Conservation (phyloP, 2,329 filamentous ascomycete genomes). For the Trichoderma brevicompactum region DNA sequence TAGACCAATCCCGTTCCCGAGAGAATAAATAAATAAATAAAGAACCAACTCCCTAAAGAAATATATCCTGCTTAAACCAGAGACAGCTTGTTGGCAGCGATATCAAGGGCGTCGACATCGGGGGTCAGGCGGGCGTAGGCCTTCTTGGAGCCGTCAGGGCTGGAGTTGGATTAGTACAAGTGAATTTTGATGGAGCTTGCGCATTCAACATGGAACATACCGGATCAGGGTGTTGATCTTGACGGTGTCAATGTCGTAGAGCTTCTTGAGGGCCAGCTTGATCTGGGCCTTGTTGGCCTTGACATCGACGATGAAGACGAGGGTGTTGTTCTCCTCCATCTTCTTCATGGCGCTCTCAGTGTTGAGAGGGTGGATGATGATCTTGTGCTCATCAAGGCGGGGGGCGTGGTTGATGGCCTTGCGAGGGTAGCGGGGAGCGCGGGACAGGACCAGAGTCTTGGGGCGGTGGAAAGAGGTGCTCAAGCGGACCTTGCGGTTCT, state of each 20-base stretch:
- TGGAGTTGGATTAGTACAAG: constrained; percentile 42
- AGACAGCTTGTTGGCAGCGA: constrained; percentile 97
- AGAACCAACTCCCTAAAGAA: background rate
- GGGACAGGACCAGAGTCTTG: constrained; percentile 92
- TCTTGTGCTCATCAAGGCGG: constrained; percentile 95
- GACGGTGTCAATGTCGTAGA: constrained; percentile 96
- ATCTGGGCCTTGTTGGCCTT: constrained; percentile 99
- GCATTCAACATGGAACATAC: constrained; percentile 55
- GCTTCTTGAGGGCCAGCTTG: constrained; percentile 97
- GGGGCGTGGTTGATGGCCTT: constrained; percentile 89
- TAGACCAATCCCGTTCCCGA: constrained; percentile 47
- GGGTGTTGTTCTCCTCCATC: constrained; percentile 99
- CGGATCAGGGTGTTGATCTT: constrained; percentile 99
- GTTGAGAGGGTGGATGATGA: constrained; percentile 98
- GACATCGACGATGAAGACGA: constrained; percentile 95
- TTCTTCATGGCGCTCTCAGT: constrained; percentile 99
- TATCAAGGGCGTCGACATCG: constrained; percentile 98
- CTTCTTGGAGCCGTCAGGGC: constrained; percentile 98
- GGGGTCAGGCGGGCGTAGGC: constrained; percentile 93
- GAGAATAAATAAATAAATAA: constrained; percentile 32
- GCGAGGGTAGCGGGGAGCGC: constrained; percentile 93
- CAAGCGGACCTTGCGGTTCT: constrained; percentile 89
- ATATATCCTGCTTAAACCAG: constrained; percentile 74
- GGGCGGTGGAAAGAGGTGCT: constrained; percentile 96
- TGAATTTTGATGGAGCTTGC: background rate